A percentile compares a stretch with the other conserved stretches of the same genome.
Evolutionary conservation across 495 filamentous ascomycete genomes (phyloP).

Genomic region (Penicillium verhagenii): DNA sequence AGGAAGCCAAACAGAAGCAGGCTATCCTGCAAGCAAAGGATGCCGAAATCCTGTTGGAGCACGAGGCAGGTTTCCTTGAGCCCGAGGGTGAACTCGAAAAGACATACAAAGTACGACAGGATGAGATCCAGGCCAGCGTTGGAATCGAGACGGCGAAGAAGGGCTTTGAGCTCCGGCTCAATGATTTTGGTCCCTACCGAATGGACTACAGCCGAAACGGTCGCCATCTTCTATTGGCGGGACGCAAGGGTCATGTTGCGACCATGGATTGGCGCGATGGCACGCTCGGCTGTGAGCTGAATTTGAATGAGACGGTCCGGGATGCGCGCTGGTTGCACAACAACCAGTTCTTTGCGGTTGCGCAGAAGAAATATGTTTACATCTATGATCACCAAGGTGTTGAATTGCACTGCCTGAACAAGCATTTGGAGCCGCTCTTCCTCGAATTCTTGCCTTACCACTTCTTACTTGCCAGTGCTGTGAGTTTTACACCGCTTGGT

Average conservation of each 20-base stretch:
- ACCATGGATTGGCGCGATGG: constrained; percentile 96
- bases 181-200: constrained; percentile 79
- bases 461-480: constrained; percentile 84
- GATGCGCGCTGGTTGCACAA: constrained; percentile 94
- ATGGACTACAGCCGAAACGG: constrained; percentile 89
- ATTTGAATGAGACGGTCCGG: constrained; percentile 83
- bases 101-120: constrained; percentile 89
- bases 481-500: constrained; percentile 36
- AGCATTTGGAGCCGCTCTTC: constrained; percentile 88
- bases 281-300: constrained; percentile 84
- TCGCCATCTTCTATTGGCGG: constrained; percentile 76
- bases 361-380: constrained; percentile 94
- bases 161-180: constrained; percentile 83
- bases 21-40: constrained; percentile 82
- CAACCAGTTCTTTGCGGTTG: constrained; percentile 93
- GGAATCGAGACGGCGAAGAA: constrained; percentile 84
- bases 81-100: constrained; percentile 83
- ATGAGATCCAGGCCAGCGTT: constrained; percentile 75
- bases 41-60: constrained; percentile 91
- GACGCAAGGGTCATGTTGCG: constrained; percentile 91
- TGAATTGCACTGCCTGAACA: constrained; percentile 85
- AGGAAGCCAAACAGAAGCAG: constrained; percentile 80
- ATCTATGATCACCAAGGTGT: constrained; percentile 91
- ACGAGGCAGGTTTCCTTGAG: constrained; percentile 82
- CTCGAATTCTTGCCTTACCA: constrained; percentile 97